phyloP scores from a whole-genome alignment of 2,329 filamentous ascomycete species.

The Aspergillus fumigatiaffinis region DNA sequence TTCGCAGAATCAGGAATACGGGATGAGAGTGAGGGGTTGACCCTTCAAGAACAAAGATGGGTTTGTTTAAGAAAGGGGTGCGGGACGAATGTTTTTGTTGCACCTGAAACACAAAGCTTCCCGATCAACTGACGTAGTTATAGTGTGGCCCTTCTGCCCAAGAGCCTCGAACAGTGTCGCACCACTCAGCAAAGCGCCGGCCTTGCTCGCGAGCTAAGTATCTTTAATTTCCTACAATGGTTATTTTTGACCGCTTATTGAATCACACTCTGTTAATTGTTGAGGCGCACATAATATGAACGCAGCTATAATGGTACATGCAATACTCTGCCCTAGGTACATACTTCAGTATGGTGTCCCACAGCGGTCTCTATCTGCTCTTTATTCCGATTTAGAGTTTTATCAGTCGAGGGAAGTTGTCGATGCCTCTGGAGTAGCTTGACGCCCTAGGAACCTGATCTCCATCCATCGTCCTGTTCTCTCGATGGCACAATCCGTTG shows the following conservation, averaged over 20 bases:
- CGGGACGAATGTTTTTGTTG: conserved; percentile 15
- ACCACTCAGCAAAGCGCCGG: neutral
- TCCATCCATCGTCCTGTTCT: neutral
- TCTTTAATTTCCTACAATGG: neutral
- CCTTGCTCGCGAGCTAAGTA: neutral
- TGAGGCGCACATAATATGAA: neutral
- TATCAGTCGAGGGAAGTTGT: neutral
- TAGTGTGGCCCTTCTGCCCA: neutral
- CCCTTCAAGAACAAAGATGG: neutral
- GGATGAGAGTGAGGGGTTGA: neutral
- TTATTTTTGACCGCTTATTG: neutral
- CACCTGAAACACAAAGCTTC: conserved; percentile 21
- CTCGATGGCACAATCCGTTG: neutral
- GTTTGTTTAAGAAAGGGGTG: neutral
- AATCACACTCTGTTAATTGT: neutral
- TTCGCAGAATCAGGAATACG: neutral
- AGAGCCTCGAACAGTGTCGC: neutral
- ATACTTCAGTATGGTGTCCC: neutral
- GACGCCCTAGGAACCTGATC: neutral
- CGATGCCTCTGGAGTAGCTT: neutral
- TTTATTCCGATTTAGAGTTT: neutral
- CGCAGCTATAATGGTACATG: neutral
- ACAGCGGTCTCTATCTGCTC: neutral
- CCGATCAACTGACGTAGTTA: conserved; percentile 18
- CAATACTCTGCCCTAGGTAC: neutral